Base-by-base conservation (phyloP, 305 asterid species). In the Withania somnifera region DNA sequence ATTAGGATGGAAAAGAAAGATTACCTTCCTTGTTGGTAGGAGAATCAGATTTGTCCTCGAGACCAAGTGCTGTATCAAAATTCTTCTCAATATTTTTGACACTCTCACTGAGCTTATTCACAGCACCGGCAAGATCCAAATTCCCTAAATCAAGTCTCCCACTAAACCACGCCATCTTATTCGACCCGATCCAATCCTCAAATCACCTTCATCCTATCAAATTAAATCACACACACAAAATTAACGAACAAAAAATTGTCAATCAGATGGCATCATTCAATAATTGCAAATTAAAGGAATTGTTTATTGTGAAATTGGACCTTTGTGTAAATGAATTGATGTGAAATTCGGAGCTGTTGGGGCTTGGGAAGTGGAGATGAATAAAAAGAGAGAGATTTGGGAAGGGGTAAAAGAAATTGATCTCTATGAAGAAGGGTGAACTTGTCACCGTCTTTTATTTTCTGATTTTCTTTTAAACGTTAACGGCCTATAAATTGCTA, bases 81-180 rank as follows among this genome's bases (percentile, higher is more conserved):
- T 91, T 93, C 88, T 93, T 93, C 89, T 93, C 98, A 6, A 93
- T 93, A 64, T 88, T 92, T 86, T 93, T 93, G 51, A 92, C 98
- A 85, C 97, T 89, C 89, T 93, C 98, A 83, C 95, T 91, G 77
- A 93, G 87, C 86, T 93, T 93, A 86, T 89, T 93, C 80, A 93
- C 93, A 30, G 97, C 98, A 71, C 91, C 98, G 0, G 98, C 88
- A 15, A 93, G 86, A 93, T 93, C 98, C 69, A 93, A 93, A 81
- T 86, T 87, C 69, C 93, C 94, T 38, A 93, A 79, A 15, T 91
- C 87, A 45, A 93, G 91, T 80, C 89, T 91, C 84, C 90, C 91
- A 56, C 95, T 87, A 83, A 93, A 93, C 98, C 98, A 93, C 80
- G 95, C 92, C 98, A 93, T 93, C n/a, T n/a, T n/a, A n/a, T n/a